Conservation (phyloP, 2,329 filamentous ascomycete genomes). For the Dryadomyces sulphureus region DNA sequence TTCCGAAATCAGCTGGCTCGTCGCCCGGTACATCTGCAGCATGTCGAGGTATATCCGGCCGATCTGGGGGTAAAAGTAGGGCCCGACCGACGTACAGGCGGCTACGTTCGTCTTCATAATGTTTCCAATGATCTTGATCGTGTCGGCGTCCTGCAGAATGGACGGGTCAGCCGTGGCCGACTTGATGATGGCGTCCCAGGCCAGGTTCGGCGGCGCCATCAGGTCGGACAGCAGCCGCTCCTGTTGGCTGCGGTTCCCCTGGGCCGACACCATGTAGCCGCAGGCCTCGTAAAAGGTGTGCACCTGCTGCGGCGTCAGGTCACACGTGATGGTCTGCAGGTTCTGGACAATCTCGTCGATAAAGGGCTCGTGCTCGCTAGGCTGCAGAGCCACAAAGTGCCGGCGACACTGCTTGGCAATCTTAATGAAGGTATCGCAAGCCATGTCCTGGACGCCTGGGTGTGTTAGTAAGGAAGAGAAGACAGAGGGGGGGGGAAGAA, state of each 20-base stretch:
- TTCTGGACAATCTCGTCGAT: conserved; percentile 97
- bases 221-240: conserved; percentile 82
- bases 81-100: conserved; percentile 90
- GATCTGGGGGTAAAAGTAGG: conserved; percentile 97
- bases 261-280: conserved; percentile 96
- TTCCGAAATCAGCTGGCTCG: conserved; percentile 91
- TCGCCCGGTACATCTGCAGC: conserved; percentile 96
- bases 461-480: background rate
- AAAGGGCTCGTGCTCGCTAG: conserved; percentile 87
- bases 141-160: conserved; percentile 81
- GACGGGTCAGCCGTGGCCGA: conserved; percentile 72
- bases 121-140: conserved; percentile 97
- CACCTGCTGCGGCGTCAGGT: conserved; percentile 89
- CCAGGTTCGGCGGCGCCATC: conserved; percentile 85
- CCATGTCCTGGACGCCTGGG: conserved; percentile 92
- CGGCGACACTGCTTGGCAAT: conserved; percentile 96
- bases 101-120: conserved; percentile 99
- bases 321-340: conserved; percentile 88
- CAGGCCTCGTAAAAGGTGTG: conserved; percentile 99
- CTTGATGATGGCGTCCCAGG: conserved; percentile 91
- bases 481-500: background rate
- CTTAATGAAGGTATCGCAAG: conserved; percentile 99
- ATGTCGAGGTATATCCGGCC: conserved; percentile 96
- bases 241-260: conserved; percentile 88
- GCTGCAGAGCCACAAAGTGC: conserved; percentile 92